phyloP scores from a whole-genome alignment of 805 yeast genomes.

The Teunomyces panamensis region DNA sequence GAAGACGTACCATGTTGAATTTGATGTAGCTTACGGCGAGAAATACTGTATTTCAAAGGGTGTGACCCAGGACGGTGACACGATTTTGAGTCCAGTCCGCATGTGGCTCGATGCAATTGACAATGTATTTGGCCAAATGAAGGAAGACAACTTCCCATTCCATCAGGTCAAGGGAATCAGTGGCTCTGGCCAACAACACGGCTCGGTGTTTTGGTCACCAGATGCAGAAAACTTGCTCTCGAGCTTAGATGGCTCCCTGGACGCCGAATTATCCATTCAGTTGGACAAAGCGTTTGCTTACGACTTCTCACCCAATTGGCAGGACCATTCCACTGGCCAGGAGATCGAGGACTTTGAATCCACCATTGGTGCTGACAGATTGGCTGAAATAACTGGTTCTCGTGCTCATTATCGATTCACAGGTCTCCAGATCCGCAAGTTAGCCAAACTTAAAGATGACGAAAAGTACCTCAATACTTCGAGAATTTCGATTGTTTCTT shows the following conservation, averaged over 20 bases:
- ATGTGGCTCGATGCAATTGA: conserved; percentile 90
- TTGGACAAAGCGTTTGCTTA: conserved; percentile 56
- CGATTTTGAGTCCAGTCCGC: conserved; percentile 75
- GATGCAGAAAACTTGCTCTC: conserved; percentile 42
- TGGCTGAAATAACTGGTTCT: conserved; percentile 77
- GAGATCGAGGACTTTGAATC: conserved; percentile 64
- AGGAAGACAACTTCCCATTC: conserved; percentile 53
- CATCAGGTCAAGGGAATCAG: conserved; percentile 59
- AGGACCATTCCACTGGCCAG: conserved; percentile 79
- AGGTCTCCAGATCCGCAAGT: conserved; percentile 84
- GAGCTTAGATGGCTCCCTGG: conserved; percentile 22
- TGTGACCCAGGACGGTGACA: conserved; percentile 54
- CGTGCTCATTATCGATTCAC: conserved; percentile 88
- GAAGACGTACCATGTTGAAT: conserved; percentile 62
- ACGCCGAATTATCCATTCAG: conserved; percentile 31
- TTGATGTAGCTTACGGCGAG: conserved; percentile 59
- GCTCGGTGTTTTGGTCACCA: conserved; percentile 76
- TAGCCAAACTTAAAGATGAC: conserved; percentile 52
- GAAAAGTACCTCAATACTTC: conserved; percentile 53
- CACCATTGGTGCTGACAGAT: conserved; percentile 54
- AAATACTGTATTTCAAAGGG: conserved; percentile 70
- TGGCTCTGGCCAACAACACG: conserved; percentile 93
- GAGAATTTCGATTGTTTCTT: conserved; percentile 72
- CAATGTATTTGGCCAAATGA: conserved; percentile 52
- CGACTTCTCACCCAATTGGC: conserved; percentile 85